Evolutionary conservation across 352 stramenopile species (phyloP).

Genomic region (Phytophthora brassicae): DNA sequence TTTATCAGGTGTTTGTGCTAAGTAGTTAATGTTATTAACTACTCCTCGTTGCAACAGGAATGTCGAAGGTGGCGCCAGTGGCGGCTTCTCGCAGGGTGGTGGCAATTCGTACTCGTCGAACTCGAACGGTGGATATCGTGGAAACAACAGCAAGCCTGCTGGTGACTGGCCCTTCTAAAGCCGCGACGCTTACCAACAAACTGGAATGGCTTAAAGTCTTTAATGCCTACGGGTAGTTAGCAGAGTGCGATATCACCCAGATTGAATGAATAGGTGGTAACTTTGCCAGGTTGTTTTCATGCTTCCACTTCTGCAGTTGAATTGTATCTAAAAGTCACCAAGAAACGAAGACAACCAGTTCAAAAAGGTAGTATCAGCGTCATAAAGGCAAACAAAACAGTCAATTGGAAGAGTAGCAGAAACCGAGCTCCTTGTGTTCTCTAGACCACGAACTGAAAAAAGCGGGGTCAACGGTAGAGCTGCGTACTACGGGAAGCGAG

Average conservation of each 20-base stretch:
- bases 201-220: no score
- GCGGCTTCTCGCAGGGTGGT: constrained; percentile 27
- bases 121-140: constrained; percentile 35
- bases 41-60: constrained; percentile 34
- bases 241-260: not conserved
- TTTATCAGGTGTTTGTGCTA: not conserved
- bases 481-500: constrained; percentile 1
- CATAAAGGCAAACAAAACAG: constrained; percentile 27
- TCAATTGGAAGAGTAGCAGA: constrained; percentile 32
- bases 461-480: constrained; percentile 16
- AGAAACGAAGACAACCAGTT: not conserved
- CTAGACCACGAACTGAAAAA: constrained; percentile 27
- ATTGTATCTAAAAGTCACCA: no score
- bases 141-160: constrained; percentile 45
- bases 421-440: constrained; percentile 32
- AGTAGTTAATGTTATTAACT: no score
- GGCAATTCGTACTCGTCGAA: constrained; percentile 33
- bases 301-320: no score
- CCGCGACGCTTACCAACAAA: not conserved
- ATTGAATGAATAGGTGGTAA: not conserved
- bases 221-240: not conserved
- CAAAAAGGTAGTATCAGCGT: not conserved
- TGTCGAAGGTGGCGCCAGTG: constrained; percentile 39
- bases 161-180: constrained; percentile 80
- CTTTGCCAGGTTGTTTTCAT: no score